These are phyloP conservation scores for Erodium trifolium DNA, from an alignment of 441 rosid species.

Conservation along the genomic window DNA sequence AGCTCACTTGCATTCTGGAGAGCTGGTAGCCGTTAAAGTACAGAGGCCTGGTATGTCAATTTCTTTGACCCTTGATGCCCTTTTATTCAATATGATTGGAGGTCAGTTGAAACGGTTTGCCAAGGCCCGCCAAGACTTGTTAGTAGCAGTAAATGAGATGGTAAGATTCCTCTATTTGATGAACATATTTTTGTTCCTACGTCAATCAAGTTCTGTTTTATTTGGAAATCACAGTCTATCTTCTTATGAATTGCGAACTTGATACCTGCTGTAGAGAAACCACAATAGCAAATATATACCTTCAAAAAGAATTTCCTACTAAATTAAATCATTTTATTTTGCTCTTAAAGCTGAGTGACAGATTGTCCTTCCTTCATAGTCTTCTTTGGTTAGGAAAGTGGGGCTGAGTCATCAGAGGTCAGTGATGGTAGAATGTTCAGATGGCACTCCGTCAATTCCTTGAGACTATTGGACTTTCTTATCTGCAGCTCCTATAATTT, in stretches of 20 bases:
- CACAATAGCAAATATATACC: background rate
- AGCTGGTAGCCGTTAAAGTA: conserved; percentile 96
- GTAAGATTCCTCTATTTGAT: conserved; percentile 38
- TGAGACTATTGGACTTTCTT: background rate
- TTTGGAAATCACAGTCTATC: background rate
- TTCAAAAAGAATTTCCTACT: conserved; percentile 1
- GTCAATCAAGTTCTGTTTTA: conserved; percentile 9
- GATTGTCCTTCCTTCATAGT: conserved; percentile 8
- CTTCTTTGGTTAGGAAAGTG: background rate
- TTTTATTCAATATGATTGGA: conserved; percentile 82
- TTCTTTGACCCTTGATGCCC: conserved; percentile 84
- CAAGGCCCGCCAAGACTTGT: conserved; percentile 82
- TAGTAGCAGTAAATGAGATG: conserved; percentile 95
- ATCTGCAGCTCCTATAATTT: background rate
- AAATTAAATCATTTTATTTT: background rate
- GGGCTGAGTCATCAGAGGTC: background rate
- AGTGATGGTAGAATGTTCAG: background rate
- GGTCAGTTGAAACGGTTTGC: conserved; percentile 94
- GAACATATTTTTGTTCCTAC: conserved; percentile 8
- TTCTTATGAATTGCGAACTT: background rate
- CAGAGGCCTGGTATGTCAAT: conserved; percentile 92
- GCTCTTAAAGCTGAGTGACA: background rate
- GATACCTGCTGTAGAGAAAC: background rate
- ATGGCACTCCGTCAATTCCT: conserved; percentile 4
- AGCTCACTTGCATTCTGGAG: conserved; percentile 97